phyloP scores from a whole-genome alignment of 2,329 filamentous ascomycete genomes.

The Dothiorella sarmentorum region DNA sequence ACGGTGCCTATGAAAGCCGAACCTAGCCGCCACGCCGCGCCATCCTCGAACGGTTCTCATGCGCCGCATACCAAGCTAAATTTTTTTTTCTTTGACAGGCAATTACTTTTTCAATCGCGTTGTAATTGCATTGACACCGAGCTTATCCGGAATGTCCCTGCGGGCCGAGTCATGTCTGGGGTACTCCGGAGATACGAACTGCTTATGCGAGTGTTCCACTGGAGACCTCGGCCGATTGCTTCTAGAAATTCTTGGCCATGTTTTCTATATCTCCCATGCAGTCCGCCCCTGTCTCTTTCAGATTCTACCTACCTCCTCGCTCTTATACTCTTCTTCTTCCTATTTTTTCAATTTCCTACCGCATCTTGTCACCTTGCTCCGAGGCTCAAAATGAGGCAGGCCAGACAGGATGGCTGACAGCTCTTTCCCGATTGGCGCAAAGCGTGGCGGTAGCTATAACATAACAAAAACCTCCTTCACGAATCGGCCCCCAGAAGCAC shows the following conservation, averaged over 20 bases:
- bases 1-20: neutral
- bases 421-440: neutral
- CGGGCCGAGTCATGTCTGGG: conserved; percentile 6
- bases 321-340: too few relatives aligned
- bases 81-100: neutral
- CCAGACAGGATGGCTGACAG: neutral
- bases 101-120: neutral
- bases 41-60: neutral
- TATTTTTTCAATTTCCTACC: too few relatives aligned
- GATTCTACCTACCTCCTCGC: neutral
- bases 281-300: neutral
- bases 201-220: neutral
- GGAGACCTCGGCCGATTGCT: neutral
- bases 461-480: conserved; percentile 11
- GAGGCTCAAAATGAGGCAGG: neutral
- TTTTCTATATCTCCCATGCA: neutral
- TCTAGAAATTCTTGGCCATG: conserved; percentile 7
- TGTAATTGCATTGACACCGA: neutral
- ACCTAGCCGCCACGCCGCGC: conserved; percentile 2
- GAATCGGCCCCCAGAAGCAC: neutral
- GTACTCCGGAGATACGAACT: conserved; percentile 5
- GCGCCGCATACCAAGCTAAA: neutral
- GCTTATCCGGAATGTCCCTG: neutral
- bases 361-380: neutral
- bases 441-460: conserved; percentile 7